Base-by-base conservation (phyloP, 2,329 filamentous ascomycete species). In the Penicillium capsulatum region DNA sequence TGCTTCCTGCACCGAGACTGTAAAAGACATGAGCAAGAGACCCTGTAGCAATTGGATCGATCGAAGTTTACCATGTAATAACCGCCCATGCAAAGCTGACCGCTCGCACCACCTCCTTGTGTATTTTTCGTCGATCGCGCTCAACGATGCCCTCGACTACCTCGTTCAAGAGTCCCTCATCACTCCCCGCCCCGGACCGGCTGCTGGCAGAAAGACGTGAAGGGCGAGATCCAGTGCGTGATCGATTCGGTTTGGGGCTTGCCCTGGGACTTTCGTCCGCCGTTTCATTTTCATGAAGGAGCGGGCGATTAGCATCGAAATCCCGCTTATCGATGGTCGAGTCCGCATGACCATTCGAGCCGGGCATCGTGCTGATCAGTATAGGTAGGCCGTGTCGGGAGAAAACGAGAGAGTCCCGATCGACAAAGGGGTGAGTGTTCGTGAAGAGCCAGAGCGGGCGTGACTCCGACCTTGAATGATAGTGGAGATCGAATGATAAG, bases 1-100 rank as follows among this genome's bases (percentile, higher is more conserved):
- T 87, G 57, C 87, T 94, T 46, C 91, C 92, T 19, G 89, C 91
- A 62, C 86, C 92, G 20, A 96, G 76, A 53, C 71, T 74, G 53
- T 14, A 42, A 40, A 13, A 14, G 13, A 14, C 26, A 11, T 24
- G 7, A 24, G 22, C 22, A 24, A 7, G n/a, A n/a, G n/a, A n/a
- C n/a, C n/a, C n/a, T n/a, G n/a, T n/a, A n/a, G n/a, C n/a, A 11
- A 28, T 6, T 6, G 10, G 26, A 28, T 5, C 26, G 13, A 37
- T 13, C 22, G n/a, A 28, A 26, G 34, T 63, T 44, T 61, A 74
- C 72, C 77, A 80, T 57, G 72, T 78, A 44, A 82, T 60, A 38
- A 82, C 69, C 24, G 77, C 79, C 74, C 75, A 81, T 19, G 63
- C 64, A 59, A 83, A 83, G 59, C 75, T 77, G 42, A 72, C 55